Base-by-base conservation (phyloP, 2,329 filamentous ascomycete genomes). In the Arthrobotrys pseudoclavata region DNA sequence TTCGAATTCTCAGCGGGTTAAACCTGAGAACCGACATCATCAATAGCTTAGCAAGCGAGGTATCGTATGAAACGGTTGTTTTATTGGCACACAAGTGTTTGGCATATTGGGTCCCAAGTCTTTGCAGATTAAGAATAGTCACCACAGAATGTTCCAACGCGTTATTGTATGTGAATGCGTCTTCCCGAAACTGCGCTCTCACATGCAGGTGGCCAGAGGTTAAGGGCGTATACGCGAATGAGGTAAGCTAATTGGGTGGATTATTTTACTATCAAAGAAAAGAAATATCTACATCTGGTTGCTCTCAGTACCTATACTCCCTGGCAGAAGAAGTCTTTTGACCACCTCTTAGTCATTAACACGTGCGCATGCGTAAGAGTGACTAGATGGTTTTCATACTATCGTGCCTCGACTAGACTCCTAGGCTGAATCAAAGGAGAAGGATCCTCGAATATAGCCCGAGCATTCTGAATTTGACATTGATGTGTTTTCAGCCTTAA, bases 401-500 rank as follows among this genome's bases (percentile, higher is more conserved):
- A 18, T 4, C 31, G 12, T 24, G 31, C 20, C 20, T 18, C 20
- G 13, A 7, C n/a, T n/a, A 9, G n/a, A 22, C 18, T 42, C 20
- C 1, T n/a, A 6, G 55, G 12, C 22, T 10, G 4, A 20, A 26
- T 2, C 12, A 10, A 26, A 40, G 3, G 55, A 15, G 22, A 60
- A 60, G 55, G 34, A 42, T 42, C 34, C 1, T 42, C 20, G 13
- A 42, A 26, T 31, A 37, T 12, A 12, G 55, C 22, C 26, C 9
- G 24, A 48, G n/a, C 42, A 64, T 71, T 71, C 24, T 34, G 57
- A 71, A 71, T 71, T 26, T 13, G 22, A 64, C 7, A 31, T 20
- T 53, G 47, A 3, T 31, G n/a, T 22, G 12, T 63, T 70, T 70
- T 71, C 57, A 71, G 68, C 57, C 68, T 71, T 47, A 70, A 31